Percentiles rank a stretch among this genome's conserved stretches.
Evolutionary conservation across 805 yeast genomes (phyloP).

Genomic region (Cyberlindnera saturnus): DNA sequence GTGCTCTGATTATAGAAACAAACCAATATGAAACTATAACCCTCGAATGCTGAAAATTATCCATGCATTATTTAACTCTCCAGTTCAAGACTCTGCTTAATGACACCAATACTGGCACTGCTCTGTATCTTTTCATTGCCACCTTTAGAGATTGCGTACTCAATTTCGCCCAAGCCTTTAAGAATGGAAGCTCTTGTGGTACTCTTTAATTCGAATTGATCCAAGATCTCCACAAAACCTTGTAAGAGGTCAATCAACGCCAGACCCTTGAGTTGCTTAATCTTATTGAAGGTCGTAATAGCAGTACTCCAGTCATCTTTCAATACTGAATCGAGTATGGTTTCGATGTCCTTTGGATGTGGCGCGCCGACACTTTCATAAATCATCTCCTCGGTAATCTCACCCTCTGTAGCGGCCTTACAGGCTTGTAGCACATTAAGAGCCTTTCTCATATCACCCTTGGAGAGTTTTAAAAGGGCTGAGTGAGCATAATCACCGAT

Average conservation of each 20-base stretch:
- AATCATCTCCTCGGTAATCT: constrained; percentile 67
- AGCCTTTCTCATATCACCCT: constrained; percentile 96
- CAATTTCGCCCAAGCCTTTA: constrained; percentile 76
- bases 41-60: too few relatives aligned
- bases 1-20: too few relatives aligned
- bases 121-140: constrained; percentile 88
- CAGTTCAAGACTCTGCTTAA: constrained; percentile 46
- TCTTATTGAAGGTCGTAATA: constrained; percentile 53
- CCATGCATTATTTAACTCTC: constrained; percentile 14
- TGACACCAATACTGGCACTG: constrained; percentile 83
- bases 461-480: constrained; percentile 65
- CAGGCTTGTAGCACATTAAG: constrained; percentile 93
- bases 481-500: constrained; percentile 53
- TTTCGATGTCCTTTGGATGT: constrained; percentile 76
- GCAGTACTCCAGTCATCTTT: constrained; percentile 87
- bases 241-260: constrained; percentile 82
- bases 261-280: constrained; percentile 71
- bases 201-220: constrained; percentile 57
- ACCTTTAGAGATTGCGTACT: constrained; percentile 86
- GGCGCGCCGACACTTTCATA: constrained; percentile 97
- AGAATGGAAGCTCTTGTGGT: constrained; percentile 58
- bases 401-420: constrained; percentile 64
- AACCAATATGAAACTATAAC: too few relatives aligned
- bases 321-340: constrained; percentile 68
- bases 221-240: constrained; percentile 68